A percentile compares a stretch with the other conserved stretches of the same genome.
phyloP scores from a whole-genome alignment of 441 rosid genomes.

The Bocquillonia castaneifolia region DNA sequence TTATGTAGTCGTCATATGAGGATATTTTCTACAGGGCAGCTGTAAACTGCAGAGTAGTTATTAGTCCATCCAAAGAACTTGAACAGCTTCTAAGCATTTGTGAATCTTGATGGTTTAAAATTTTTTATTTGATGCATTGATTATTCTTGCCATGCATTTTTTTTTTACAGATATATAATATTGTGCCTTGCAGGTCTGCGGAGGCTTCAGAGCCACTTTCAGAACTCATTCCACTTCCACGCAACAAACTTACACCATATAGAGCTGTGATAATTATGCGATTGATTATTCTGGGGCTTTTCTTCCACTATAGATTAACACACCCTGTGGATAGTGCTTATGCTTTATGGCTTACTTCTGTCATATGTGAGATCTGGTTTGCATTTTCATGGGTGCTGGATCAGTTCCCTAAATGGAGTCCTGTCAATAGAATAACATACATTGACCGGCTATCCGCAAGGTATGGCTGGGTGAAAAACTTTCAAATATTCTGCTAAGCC shows the following conservation, averaged over 20 bases:
- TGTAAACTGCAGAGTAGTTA: neutral
- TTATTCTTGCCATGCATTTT: neutral
- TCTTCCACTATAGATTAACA: slow-evolving; percentile 85
- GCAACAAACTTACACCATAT: slow-evolving; percentile 67
- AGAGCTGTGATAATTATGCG: slow-evolving; percentile 69
- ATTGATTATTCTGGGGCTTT: slow-evolving; percentile 71
- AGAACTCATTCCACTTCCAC: slow-evolving; percentile 51
- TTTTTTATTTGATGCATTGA: neutral
- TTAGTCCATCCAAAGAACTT: neutral
- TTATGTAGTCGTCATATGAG: neutral
- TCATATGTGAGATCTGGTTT: slow-evolving; percentile 97
- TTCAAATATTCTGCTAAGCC: neutral
- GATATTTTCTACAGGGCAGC: neutral
- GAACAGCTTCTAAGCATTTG: neutral
- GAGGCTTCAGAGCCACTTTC: slow-evolving; percentile 77
- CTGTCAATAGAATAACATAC: slow-evolving; percentile 60
- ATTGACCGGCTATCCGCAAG: slow-evolving; percentile 72
- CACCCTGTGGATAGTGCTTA: slow-evolving; percentile 89
- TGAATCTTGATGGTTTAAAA: neutral
- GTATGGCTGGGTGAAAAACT: slow-evolving; percentile 30
- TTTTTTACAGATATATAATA: neutral
- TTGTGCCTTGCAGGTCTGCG: slow-evolving; percentile 40
- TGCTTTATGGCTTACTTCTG: slow-evolving; percentile 80
- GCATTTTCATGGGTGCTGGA: slow-evolving; percentile 96
- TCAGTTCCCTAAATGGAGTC: slow-evolving; percentile 98